Evolutionary conservation across 139 green algal genomes (phyloP), one percentile per base, ranked within the genome.

Genomic region (Auxenochlorella pyrenoidosa): DNA sequence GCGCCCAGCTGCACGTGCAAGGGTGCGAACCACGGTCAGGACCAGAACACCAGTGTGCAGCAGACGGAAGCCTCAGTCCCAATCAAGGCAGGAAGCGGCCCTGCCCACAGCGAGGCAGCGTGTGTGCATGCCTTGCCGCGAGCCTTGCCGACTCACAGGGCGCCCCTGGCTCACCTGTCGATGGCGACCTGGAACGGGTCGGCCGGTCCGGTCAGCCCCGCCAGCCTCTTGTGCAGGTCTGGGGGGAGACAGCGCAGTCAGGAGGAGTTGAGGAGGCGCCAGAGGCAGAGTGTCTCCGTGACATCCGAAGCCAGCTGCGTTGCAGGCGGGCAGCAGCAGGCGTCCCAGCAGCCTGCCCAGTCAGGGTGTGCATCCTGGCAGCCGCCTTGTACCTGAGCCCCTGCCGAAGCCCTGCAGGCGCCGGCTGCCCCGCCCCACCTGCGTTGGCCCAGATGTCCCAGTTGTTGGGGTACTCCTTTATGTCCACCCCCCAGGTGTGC

Each of bases 401-500:
- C n/a, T n/a, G n/a, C n/a, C n/a, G 47, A 75, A 59, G 47, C 8
- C 47, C 8, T 54, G 47, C 47, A 63, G 16, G 54, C 18, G 16
- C 16, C 16, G 3, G 54, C 54, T 22, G 54, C 18, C 54, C 16
- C n/a, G n/a, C 10, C 75, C 3, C 43, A 77, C 81, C 80, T 6
- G 77, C 84, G 73, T 94, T 94, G 84, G 1, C 80, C 89, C 89
- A 94, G 81, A 89, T 88, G 34, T 75, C 59, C 4, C 72, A 90
- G 38, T 94, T 86, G 0, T 41, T 63, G 30, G 91, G 88, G 47
- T 63, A 76, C 6, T 79, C 84, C 83, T 95, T 95, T 18, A 82
- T 85, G 78, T 94, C 90, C 5, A 85, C 43, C 15, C 93, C 93
- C 92, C 92, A 95, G 4, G 94, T 96, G 89, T 96, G 94, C 83